Evolutionary conservation across 1,284 basidiomycete genomes (phyloP).

Genomic region (Naganishia sp.): DNA sequence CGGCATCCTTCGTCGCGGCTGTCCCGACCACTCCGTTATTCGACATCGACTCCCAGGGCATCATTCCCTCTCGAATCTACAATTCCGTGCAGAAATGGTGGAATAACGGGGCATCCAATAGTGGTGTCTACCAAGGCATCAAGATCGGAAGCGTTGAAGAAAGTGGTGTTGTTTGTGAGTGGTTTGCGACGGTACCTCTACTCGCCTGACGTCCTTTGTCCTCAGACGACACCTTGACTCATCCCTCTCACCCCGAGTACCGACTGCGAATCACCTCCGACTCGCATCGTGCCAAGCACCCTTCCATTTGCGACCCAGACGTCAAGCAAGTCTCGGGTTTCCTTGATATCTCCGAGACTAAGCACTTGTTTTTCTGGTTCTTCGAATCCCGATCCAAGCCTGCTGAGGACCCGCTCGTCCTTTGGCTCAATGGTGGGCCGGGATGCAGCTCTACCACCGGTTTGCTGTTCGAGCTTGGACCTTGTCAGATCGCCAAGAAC

Average conservation of each 20-base stretch:
- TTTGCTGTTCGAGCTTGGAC: conserved; percentile 74
- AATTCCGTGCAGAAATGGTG: conserved; percentile 23
- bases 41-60: conserved; percentile 16
- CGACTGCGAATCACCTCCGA: conserved; percentile 64
- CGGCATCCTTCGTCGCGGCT: conserved; percentile 21
- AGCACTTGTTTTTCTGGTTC: conserved; percentile 60
- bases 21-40: conserved; percentile 25
- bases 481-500: conserved; percentile 72
- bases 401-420: conserved; percentile 71
- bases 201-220: not conserved
- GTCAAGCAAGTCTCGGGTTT: conserved; percentile 89
- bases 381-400: conserved; percentile 70
- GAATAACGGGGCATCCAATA: conserved; percentile 4
- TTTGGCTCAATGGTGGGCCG: conserved; percentile 69
- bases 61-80: conserved; percentile 28
- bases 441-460: conserved; percentile 65
- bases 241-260: conserved; percentile 69
- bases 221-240: conserved; percentile 65
- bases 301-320: conserved; percentile 69
- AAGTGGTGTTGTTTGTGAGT: conserved; percentile 64
- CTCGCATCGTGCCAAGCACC: conserved; percentile 9
- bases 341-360: conserved; percentile 79
- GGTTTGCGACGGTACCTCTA: conserved; percentile 38
- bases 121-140: conserved; percentile 55
- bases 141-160: conserved; percentile 58